A percentile compares a stretch with the other conserved stretches of the same genome.
Conservation (phyloP, 23 red algal species). For the Rhodosorus marinus region DNA sequence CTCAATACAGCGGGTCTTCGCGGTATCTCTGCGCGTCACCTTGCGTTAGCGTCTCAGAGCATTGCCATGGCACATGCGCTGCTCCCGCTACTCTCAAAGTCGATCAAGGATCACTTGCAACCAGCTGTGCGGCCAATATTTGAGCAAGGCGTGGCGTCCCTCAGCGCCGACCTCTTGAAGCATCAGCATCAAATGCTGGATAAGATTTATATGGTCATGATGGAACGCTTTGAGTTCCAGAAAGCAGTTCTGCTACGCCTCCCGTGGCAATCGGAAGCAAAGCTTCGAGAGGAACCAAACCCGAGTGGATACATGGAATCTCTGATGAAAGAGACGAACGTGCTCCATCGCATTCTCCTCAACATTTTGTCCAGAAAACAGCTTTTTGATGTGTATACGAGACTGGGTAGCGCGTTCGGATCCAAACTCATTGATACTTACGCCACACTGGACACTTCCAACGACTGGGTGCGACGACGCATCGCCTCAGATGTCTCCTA, state of each 20-base stretch:
- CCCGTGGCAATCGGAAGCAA: constrained; percentile 25
- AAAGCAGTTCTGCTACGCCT: constrained; percentile 16
- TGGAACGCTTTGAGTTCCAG: constrained; percentile 43
- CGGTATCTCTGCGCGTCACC: constrained; percentile 55
- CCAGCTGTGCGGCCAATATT: not conserved
- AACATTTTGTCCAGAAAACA: no score
- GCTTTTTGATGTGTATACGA: no score
- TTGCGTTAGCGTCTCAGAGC: constrained; percentile 34
- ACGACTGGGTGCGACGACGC: no score
- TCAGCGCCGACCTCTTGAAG: constrained; percentile 15
- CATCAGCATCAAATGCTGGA: constrained; percentile 45
- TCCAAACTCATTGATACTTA: no score
- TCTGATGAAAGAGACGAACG: constrained; percentile 26
- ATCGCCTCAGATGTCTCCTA: no score
- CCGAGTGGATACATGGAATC: constrained; percentile 27
- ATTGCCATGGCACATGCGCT: constrained; percentile 17
- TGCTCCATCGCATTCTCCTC: constrained; percentile 52
- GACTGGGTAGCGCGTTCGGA: no score
- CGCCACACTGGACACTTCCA: no score
- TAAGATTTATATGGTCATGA: constrained; percentile 46
- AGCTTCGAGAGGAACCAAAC: constrained; percentile 28
- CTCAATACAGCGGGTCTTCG: constrained; percentile 50
- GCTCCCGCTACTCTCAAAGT: constrained; percentile 3
- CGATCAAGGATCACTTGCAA: constrained; percentile 3
- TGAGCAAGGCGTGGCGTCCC: not conserved